phyloP scores from a whole-genome alignment of 768 basidiomycete genomes.

The Russula lepida region DNA sequence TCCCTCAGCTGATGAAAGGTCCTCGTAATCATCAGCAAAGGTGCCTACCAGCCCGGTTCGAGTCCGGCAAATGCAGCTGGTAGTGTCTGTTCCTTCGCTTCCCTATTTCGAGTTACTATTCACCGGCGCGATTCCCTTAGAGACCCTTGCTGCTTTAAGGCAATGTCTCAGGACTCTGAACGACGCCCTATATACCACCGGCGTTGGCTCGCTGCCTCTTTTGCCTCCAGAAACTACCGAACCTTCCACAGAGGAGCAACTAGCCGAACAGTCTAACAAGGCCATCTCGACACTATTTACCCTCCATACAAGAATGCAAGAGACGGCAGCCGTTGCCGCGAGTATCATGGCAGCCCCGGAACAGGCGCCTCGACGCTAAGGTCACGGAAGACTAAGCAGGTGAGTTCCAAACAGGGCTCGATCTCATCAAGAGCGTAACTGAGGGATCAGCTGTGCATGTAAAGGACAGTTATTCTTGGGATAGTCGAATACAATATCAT shows the following conservation, averaged over 20 bases:
- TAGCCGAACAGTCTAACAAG: constrained; percentile 17
- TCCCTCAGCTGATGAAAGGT: neutral
- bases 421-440: neutral
- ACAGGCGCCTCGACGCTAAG: constrained; percentile 10
- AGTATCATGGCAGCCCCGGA: constrained; percentile 14
- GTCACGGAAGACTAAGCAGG: neutral
- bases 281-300: constrained; percentile 10
- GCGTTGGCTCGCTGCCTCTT: constrained; percentile 19
- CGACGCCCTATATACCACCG: constrained; percentile 8
- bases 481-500: neutral
- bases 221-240: constrained; percentile 4
- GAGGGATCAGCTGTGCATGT: neutral
- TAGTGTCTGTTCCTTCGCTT: neutral
- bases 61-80: constrained; percentile 13
- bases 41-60: constrained; percentile 16
- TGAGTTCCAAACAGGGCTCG: neutral
- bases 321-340: constrained; percentile 14
- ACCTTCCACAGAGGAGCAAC: constrained; percentile 15
- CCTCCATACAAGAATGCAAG: constrained; percentile 13
- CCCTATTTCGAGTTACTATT: neutral
- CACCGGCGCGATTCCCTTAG: neutral
- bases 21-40: constrained; percentile 1
- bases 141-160: constrained; percentile 11
- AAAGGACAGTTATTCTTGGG: neutral
- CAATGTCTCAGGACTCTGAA: constrained; percentile 10